Percentiles rank a stretch among this genome's conserved stretches.
Evolutionary conservation across 768 basidiomycete species (phyloP).

Genomic region (Trametes cingulata): DNA sequence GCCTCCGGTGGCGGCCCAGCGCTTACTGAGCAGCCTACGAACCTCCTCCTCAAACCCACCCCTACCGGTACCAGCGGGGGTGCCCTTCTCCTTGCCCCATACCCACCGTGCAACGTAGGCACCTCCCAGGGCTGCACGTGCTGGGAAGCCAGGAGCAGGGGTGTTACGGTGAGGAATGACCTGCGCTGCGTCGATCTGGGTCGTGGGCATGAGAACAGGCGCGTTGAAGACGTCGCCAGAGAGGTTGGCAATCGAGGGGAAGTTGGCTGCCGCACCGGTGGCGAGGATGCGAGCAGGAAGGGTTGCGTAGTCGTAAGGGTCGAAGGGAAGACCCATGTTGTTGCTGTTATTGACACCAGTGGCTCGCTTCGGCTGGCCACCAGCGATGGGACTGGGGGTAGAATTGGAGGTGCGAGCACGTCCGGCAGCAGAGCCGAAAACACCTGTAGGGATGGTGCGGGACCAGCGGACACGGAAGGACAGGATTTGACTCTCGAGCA

Average conservation of each 20-base stretch:
- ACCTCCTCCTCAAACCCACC: conserved; percentile 82
- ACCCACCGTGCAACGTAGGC: conserved; percentile 86
- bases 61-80: conserved; percentile 41
- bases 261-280: conserved; percentile 81
- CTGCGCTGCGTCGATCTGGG: conserved; percentile 79
- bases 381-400: conserved; percentile 28
- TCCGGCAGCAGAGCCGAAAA: conserved; percentile 49
- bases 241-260: conserved; percentile 78
- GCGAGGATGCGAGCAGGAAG: conserved; percentile 69
- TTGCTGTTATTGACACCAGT: conserved; percentile 32
- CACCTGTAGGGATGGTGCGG: conserved; percentile 66
- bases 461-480: conserved; percentile 85
- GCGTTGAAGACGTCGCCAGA: conserved; percentile 84
- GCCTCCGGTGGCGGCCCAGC: conserved; percentile 71
- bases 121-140: conserved; percentile 68
- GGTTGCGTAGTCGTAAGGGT: conserved; percentile 71
- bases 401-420: conserved; percentile 31
- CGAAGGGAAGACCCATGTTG: conserved; percentile 69
- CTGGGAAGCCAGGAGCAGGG: conserved; percentile 67
- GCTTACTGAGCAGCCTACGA: conserved; percentile 64
- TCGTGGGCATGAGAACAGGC: conserved; percentile 70
- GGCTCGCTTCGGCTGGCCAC: conserved; percentile 19
- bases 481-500: conserved; percentile 79
- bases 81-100: conserved; percentile 66
- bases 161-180: conserved; percentile 71